Percentiles rank a stretch among this genome's conserved stretches.
phyloP scores from a whole-genome alignment of 495 filamentous ascomycete species.

The Choiromyces venosus region DNA sequence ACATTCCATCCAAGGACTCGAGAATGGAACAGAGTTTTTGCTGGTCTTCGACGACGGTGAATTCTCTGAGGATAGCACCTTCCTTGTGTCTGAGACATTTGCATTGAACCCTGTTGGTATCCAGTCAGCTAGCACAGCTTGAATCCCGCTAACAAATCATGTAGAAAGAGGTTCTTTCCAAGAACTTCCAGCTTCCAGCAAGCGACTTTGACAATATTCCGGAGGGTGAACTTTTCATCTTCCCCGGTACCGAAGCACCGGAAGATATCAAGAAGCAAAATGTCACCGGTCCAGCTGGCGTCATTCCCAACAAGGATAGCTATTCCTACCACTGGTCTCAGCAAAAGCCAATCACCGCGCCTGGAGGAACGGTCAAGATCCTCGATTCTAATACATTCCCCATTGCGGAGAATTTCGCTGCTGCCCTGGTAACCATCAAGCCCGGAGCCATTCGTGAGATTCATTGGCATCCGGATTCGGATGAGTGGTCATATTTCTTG shows the following conservation, averaged over 20 bases:
- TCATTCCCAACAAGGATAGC: constrained; percentile 49
- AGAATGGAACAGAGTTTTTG: constrained; percentile 62
- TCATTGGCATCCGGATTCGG: constrained; percentile 70
- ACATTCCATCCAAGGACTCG: constrained; percentile 62
- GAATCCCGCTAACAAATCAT: constrained; percentile 8
- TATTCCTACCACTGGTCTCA: constrained; percentile 67
- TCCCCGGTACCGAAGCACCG: constrained; percentile 59
- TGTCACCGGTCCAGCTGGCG: constrained; percentile 55
- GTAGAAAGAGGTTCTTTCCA: constrained; percentile 55
- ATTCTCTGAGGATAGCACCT: constrained; percentile 67
- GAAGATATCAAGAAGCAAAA: constrained; percentile 58
- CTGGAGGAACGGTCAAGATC: constrained; percentile 63
- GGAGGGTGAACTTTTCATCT: constrained; percentile 60
- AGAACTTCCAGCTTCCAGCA: constrained; percentile 55
- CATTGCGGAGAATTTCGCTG: constrained; percentile 55
- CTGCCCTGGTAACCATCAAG: constrained; percentile 59
- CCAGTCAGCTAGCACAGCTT: constrained; percentile 5
- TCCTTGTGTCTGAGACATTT: constrained; percentile 62
- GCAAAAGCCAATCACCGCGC: constrained; percentile 54
- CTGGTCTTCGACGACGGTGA: constrained; percentile 63
- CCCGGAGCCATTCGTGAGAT: constrained; percentile 72
- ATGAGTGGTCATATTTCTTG: constrained; percentile 76
- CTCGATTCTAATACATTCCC: constrained; percentile 62
- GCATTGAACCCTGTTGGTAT: constrained; percentile 50
- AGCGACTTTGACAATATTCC: constrained; percentile 56